Conservation (phyloP, 2,329 filamentous ascomycete species). For the Alternaria panax region DNA sequence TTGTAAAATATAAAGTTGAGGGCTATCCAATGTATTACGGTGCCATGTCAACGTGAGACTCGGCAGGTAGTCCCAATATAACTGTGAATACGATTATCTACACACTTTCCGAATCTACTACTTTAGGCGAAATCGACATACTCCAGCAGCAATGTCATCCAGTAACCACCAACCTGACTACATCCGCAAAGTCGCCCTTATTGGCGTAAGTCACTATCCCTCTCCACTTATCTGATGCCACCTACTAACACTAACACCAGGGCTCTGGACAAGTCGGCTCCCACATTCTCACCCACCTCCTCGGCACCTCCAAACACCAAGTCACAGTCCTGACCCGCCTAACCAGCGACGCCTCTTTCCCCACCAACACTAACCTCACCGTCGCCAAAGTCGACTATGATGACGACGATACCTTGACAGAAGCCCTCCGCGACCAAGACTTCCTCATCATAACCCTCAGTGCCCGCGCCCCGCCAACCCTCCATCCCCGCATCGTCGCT, state of each 20-base stretch:
- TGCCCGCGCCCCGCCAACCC: neutral
- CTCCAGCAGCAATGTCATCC: neutral
- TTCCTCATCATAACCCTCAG: neutral
- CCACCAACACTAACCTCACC: neutral
- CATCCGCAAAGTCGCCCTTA: neutral
- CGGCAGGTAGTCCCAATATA: rapidly evolving
- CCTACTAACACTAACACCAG: rapidly evolving
- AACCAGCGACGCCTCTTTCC: neutral
- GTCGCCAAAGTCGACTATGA: neutral
- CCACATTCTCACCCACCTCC: neutral
- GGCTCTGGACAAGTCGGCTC: neutral
- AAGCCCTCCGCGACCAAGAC: neutral
- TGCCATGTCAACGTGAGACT: neutral
- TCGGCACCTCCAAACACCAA: neutral
- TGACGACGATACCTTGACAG: neutral
- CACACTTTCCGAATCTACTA: too few relatives aligned
- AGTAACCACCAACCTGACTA: neutral
- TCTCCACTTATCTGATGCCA: rapidly evolving
- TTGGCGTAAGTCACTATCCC: neutral
- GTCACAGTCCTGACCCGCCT: neutral
- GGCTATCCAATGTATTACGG: rapidly evolving
- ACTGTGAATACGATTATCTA: neutral
- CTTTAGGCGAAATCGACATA: neutral
- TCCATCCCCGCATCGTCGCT: neutral
- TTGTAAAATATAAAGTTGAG: neutral